These are phyloP conservation scores for Mycena sanguinolenta DNA, from an alignment of 768 basidiomycete genomes.

Conservation along the genomic window DNA sequence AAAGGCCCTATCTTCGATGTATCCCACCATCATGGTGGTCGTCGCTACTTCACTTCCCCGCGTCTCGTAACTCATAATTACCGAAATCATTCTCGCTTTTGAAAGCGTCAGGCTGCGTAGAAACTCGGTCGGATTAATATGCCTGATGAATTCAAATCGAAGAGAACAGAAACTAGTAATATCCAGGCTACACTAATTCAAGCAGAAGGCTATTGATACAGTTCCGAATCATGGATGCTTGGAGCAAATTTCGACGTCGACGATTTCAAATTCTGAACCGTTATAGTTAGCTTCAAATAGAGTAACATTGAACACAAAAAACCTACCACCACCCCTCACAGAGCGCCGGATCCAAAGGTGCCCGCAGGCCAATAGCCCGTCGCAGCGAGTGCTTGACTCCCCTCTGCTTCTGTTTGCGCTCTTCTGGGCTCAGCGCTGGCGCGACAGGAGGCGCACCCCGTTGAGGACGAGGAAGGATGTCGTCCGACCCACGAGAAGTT, in stretches of 20 bases:
- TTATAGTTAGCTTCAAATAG: background rate
- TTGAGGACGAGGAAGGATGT: slow-evolving; percentile 12
- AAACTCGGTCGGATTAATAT: no score
- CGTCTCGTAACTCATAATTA: no score
- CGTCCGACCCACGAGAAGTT: slow-evolving; percentile 20
- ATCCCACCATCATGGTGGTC: no score
- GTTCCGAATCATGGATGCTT: background rate
- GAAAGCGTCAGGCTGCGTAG: no score
- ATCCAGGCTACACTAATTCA: no score
- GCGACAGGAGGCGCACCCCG: slow-evolving; percentile 19
- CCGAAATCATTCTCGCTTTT: no score
- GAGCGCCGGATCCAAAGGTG: background rate
- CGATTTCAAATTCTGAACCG: background rate
- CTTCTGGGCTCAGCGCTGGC: background rate
- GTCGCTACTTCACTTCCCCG: no score
- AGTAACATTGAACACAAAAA: background rate
- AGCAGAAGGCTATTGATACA: background rate
- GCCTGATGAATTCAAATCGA: no score
- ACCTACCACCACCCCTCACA: slow-evolving; percentile 14
- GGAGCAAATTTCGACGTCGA: background rate
- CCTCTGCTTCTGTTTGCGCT: slow-evolving; percentile 1
- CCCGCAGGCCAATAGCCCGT: background rate
- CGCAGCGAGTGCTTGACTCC: background rate
- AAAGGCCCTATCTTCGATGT: no score
- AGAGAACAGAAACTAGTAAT: no score